Evolutionary conservation across 1,284 basidiomycete genomes (phyloP).

Genomic region (Cutaneotrichosporon cyanovorans): DNA sequence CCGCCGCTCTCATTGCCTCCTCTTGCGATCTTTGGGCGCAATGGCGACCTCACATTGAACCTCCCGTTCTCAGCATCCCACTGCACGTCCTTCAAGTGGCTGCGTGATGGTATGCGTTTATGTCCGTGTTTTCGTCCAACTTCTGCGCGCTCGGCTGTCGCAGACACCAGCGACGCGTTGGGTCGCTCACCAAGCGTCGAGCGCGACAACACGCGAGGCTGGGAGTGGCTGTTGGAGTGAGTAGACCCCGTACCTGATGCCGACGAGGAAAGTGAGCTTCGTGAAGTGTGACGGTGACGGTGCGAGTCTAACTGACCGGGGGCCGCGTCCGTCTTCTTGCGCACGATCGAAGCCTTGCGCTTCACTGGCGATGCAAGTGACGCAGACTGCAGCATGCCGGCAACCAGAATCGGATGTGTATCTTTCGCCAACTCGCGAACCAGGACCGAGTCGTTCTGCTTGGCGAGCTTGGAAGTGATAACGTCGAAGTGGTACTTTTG

Average conservation of each 20-base stretch:
- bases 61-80: constrained; percentile 38
- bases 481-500: constrained; percentile 68
- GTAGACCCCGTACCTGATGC: not conserved
- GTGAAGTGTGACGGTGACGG: not conserved
- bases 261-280: not conserved
- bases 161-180: not conserved
- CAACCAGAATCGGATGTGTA: constrained; percentile 29
- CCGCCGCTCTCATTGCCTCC: not conserved
- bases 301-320: not conserved
- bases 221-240: not conserved
- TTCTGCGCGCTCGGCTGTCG: not conserved
- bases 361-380: not conserved
- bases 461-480: constrained; percentile 68
- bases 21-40: constrained; percentile 1
- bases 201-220: too few species aligned
- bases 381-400: constrained; percentile 9
- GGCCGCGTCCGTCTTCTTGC: not conserved
- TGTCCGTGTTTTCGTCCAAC: constrained; percentile 21
- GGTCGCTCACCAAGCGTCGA: too few species aligned
- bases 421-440: constrained; percentile 60
- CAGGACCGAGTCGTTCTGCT: constrained; percentile 76
- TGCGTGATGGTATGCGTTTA: constrained; percentile 28
- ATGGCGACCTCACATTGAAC: constrained; percentile 6
- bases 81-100: constrained; percentile 34
- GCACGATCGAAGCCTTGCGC: not conserved